Base-by-base conservation (phyloP, 1,139 yeast species). In the Sugiyamaella japonica region DNA sequence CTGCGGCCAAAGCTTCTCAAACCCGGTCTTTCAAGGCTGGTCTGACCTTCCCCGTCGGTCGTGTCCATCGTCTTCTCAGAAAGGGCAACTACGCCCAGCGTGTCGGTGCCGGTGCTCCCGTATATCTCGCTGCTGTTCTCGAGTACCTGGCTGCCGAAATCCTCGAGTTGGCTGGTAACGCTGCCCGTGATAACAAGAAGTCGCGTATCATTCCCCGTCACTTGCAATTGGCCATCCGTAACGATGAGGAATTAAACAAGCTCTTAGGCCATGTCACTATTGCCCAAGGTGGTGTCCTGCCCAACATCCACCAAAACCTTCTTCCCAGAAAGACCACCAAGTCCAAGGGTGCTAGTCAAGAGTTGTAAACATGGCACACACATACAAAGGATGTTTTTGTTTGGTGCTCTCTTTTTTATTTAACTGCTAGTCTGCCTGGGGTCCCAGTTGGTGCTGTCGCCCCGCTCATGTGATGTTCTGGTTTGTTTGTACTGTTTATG, bases 1-100 rank as follows among this genome's bases (percentile, higher is more conserved):
- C 77, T 59, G 79, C 95, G 66, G 91, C 90, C 74, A 91, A 91
- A 79, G 90, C 95, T 69, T 86, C 97, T 70, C 93, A 95, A 78
- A 87, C 97, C 57, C 90, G 98, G 84, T 91, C 98, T 67, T 86
- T 97, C 62, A 91, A 89, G 82, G 98, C 98, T 73, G 98, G 97
- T 76, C 85, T 91, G 75, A 89, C 96, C 69, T 91, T 93, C 95
- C 98, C 98, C 79, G 98, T 93, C 68, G 98, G 98, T 78, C 93
- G 98, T 86, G 95, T 91, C 66, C 98, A 91, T 83, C 86, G 97
- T 82, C 83, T 90, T 71, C 81, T 91, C 71, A 89, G 96, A 84
- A 90, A 88, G 80, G 98, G 98, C 73, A 91, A 91, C 85, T 91
- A 91, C 80, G 97, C 97, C 69, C 97, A 91, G 82, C 88, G 98